A percentile compares a stretch with the other conserved stretches of the same genome.
Evolutionary conservation across 208 protist genomes (phyloP).

Genomic region (Crithidia bombi): DNA sequence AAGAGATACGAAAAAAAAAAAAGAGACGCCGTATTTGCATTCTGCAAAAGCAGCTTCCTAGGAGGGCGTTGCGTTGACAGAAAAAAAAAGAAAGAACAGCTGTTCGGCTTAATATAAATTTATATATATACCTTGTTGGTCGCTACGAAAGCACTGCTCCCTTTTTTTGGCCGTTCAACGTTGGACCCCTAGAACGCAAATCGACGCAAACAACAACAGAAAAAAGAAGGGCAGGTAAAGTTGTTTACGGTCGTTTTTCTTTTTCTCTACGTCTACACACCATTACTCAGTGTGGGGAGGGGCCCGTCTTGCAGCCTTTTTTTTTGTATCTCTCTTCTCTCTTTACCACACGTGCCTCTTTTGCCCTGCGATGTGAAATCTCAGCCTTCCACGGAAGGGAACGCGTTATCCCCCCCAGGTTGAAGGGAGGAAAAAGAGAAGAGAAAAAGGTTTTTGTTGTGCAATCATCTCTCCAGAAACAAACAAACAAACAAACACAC

Average conservation of each 20-base stretch:
- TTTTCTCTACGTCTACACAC: no score
- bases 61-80: neutral
- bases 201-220: no score
- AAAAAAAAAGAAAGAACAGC: constrained; percentile 12
- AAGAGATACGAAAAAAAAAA: neutral
- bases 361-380: neutral
- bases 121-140: neutral
- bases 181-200: no score
- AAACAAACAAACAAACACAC: neutral
- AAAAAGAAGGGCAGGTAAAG: neutral
- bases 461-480: neutral
- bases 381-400: constrained; percentile 26
- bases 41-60: neutral
- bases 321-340: neutral
- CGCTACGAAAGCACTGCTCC: no score
- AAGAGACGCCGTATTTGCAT: neutral
- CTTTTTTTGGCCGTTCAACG: no score
- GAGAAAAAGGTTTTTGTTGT: constrained; percentile 11
- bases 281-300: no score
- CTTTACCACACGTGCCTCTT: neutral
- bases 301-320: neutral
- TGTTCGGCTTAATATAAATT: neutral
- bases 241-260: neutral
- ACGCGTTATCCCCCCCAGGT: constrained; percentile 29
- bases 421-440: constrained; percentile 9